Evolutionary conservation across 225 moss, liverwort and hornwort genomes (phyloP), one percentile per base, ranked within the genome.

Genomic region (Pseudisothecium myosuroides): DNA sequence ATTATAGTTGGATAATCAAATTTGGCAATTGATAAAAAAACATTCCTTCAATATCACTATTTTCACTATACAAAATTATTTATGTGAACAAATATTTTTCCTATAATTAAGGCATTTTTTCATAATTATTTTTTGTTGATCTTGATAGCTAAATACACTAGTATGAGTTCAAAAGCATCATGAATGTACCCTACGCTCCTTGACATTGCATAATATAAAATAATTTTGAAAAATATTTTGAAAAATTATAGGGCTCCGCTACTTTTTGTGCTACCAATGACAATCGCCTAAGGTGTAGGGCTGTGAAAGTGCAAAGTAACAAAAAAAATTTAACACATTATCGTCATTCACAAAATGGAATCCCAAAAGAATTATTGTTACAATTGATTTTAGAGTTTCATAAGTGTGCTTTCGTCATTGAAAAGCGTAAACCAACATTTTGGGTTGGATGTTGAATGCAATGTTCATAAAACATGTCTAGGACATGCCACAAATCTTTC

Each of bases 141-240:
- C 19, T 2, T 36, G 11, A 34, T 36, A 19, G 36, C 5, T 0
- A 0, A 0, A 3, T 37, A 20, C 1, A 11, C 3, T 67, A 67
- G 4, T 21, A 6, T 67, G 12, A 37, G 3, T 21, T 11, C 12
- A 67, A 37, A 37, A 21, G 21, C 21, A 37, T 37, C 11, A 37
- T 37, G 19, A 37, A 37, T 67, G 22, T n/a, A 68, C 22, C 7
- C 7, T 20, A n/a, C 5, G 9, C 23, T 68, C 68, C 2, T 68
- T 68, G n/a, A n/a, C 7, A 23, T n/a, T 68, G 68, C 7, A 68
- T n/a, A n/a, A 22, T n/a, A 68, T n/a, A 68, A 7, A n/a, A 22
- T n/a, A n/a, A n/a, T n/a, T 68, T 21, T 3, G 4, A 12, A 37
- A 37, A 12, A 22, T 22, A 11, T 11, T n/a, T 68, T 68, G 23